Evolutionary conservation across 208 protist species (phyloP), one percentile per base, ranked within the genome.

Genomic region (Porcisia deanei): DNA sequence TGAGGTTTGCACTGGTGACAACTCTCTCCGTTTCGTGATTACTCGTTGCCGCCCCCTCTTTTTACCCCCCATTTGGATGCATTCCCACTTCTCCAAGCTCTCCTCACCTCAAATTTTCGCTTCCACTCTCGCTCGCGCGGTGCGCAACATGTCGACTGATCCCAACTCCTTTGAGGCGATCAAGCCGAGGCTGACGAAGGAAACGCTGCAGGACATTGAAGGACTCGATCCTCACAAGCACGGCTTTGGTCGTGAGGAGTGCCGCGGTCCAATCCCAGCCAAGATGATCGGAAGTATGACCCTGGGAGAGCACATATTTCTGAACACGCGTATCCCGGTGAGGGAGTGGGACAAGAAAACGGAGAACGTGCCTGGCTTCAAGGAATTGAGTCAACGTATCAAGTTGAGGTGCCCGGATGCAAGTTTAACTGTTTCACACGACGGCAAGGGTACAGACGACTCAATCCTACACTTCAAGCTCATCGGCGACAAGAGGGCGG

Each of bases 161-260:
- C 73, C 80, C 4, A 91, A 94, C 83, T 85, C 83, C 1, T 88
- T 92, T 39, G 85, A 91, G 60, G 83, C 83, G 18, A 80, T 96
- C 76, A 86, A 89, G 68, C 49, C 76, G 53, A 77, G 76, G 53
- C 82, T 96, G 18, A 89, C 81, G 22, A 45, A 61, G 41, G 74
- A 93, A 64, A 90, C 91, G 18, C 82, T 97, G 47, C 71, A 85
- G 58, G 95, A 98, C 71, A 98, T 98, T 77, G 95, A 98, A 70
- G 93, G 88, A 30, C 75, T 98, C 39, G 91, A 98, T 76, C 84
- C 88, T 12, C 63, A 43, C 60, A 75, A 84, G 75, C 85, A 88
- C 61, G 95, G 95, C 66, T 98, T 98, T 67, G 82, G 80, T 47
- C 89, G 94, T 41, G 83, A 88, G 82, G 93, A 98, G 87, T 97